phyloP scores from a whole-genome alignment of 495 filamentous ascomycete genomes.

The Xylaria flabelliformis region DNA sequence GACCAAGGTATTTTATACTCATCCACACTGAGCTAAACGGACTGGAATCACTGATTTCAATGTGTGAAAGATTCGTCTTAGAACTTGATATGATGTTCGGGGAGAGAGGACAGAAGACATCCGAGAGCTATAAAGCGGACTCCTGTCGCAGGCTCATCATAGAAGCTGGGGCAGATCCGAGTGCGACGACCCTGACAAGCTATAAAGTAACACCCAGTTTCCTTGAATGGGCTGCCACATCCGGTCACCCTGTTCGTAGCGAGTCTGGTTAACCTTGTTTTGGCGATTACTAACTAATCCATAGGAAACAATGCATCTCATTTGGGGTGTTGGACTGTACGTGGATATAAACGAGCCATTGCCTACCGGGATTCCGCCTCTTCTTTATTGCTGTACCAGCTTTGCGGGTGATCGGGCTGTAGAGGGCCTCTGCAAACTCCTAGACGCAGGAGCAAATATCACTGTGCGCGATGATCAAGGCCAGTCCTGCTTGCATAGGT shows the following conservation, averaged over 20 bases:
- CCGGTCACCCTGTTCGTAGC: background rate
- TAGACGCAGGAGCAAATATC: background rate
- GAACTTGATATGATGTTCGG: background rate
- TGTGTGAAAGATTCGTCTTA: background rate
- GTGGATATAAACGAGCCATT: background rate
- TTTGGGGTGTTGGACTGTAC: background rate
- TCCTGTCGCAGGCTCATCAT: background rate
- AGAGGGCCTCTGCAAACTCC: background rate
- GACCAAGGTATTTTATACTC: background rate
- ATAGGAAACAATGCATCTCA: background rate
- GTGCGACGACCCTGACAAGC: background rate
- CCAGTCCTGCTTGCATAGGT: background rate
- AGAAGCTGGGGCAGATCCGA: background rate
- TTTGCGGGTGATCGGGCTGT: background rate
- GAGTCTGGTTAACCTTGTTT: background rate
- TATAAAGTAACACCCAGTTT: background rate
- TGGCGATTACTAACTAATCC: background rate
- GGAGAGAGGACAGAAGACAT: background rate
- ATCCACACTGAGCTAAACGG: background rate
- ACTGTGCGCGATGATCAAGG: background rate
- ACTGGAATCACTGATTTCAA: background rate
- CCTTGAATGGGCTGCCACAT: background rate
- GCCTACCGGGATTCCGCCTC: background rate
- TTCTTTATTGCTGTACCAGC: background rate
- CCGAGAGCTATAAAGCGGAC: background rate